These are phyloP conservation scores for Plasmodium falciparum DNA, from an alignment of 169 alveolate genomes.

Conservation along the genomic window DNA sequence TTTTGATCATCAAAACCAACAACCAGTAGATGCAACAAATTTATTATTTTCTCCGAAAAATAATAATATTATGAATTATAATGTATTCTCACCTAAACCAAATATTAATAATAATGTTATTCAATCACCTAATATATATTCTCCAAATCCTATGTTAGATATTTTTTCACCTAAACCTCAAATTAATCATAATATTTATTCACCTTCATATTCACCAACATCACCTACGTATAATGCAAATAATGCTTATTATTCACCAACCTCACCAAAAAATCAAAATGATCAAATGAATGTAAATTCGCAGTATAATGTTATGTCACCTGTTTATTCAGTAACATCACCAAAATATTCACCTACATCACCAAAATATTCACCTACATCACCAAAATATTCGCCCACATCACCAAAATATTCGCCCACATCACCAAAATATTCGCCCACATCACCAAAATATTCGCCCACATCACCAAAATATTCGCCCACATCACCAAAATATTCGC, in stretches of 20 bases:
- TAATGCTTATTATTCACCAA: conserved; percentile 80
- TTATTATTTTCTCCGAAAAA: conserved; percentile 40
- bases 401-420: conserved; percentile 85
- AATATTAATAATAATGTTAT: conserved; percentile 75
- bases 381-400: conserved; percentile 92
- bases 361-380: conserved; percentile 93
- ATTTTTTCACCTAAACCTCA: conserved; percentile 70
- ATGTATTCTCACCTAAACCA: conserved; percentile 82
- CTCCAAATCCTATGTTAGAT: conserved; percentile 79
- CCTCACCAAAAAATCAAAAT: conserved; percentile 82
- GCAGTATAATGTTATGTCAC: conserved; percentile 45
- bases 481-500: conserved; percentile 92
- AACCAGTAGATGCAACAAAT: conserved; percentile 16
- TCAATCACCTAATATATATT: conserved; percentile 84
- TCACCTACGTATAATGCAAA: conserved; percentile 85
- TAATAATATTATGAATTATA: conserved; percentile 42
- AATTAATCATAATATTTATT: conserved; percentile 73
- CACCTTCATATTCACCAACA: conserved; percentile 86
- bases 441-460: conserved; percentile 25
- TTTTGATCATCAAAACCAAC: conserved; percentile 34
- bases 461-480: conserved; percentile 91
- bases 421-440: conserved; percentile 8
- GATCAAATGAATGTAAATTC: conserved; percentile 28
- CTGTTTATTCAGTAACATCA: conserved; percentile 78
- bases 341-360: conserved; percentile 91